Conservation (phyloP, 192 early-diverging fungal species). For the Gaertneriomyces semiglobifer region DNA sequence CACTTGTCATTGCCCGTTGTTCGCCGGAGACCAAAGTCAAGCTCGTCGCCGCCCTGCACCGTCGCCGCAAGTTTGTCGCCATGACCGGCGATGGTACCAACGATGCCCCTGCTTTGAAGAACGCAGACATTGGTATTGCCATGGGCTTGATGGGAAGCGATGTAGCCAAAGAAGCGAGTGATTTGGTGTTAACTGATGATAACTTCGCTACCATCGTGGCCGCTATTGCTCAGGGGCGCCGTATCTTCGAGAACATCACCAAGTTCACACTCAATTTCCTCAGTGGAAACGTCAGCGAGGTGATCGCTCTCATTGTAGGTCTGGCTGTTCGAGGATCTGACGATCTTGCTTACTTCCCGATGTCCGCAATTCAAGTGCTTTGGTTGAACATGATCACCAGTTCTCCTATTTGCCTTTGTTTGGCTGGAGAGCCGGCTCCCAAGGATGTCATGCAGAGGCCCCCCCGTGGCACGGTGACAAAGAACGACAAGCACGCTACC, state of each 20-base stretch:
- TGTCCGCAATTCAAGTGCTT: constrained; percentile 87
- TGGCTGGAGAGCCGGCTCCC: neutral
- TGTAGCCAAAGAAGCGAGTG: constrained; percentile 94
- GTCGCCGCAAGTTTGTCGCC: constrained; percentile 83
- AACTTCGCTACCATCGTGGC: constrained; percentile 89
- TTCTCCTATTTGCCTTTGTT: constrained; percentile 74
- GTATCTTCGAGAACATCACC: constrained; percentile 89
- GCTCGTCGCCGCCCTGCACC: constrained; percentile 67
- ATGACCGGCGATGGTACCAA: constrained; percentile 98
- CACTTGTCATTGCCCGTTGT: constrained; percentile 77
- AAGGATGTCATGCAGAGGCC: constrained; percentile 10
- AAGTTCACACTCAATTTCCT: constrained; percentile 98
- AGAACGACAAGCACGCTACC: neutral
- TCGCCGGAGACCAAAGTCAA: constrained; percentile 88
- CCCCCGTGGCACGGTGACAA: constrained; percentile 11
- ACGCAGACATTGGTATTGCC: constrained; percentile 87
- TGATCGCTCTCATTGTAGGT: constrained; percentile 38
- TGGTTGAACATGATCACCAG: constrained; percentile 98
- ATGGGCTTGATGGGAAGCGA: constrained; percentile 96
- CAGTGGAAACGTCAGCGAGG: constrained; percentile 76
- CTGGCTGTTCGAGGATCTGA: constrained; percentile 42
- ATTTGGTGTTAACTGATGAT: constrained; percentile 91
- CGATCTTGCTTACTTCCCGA: constrained; percentile 64
- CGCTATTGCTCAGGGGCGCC: constrained; percentile 91
- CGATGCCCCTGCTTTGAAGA: constrained; percentile 86